phyloP scores from a whole-genome alignment of 352 stramenopile species.

The Phytophthora fragariae region DNA sequence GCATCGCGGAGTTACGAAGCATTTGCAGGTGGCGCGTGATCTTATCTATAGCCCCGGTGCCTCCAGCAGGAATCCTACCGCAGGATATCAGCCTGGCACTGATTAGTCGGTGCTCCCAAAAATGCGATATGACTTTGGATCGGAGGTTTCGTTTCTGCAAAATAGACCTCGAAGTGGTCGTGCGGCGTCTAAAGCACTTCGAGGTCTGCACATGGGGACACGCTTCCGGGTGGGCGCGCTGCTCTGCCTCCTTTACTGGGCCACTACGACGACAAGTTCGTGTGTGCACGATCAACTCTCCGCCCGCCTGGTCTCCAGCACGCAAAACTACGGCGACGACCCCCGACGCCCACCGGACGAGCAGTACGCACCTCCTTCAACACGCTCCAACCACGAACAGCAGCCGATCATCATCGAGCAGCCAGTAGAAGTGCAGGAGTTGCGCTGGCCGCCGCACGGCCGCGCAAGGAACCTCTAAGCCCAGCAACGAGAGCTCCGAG shows the following conservation, averaged over 20 bases:
- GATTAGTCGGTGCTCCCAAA: too few species aligned
- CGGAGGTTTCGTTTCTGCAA: too few species aligned
- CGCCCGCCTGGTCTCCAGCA: conserved; percentile 19
- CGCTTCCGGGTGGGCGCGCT: background rate
- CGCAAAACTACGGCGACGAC: conserved; percentile 30
- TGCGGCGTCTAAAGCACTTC: too few species aligned
- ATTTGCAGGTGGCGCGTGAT: too few species aligned
- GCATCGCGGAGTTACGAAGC: too few species aligned
- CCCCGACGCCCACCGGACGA: conserved; percentile 20
- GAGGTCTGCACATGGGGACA: background rate
- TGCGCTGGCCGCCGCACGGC: too few species aligned
- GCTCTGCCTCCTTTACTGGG: background rate
- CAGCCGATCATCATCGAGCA: conserved; percentile 26
- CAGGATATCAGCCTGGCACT: too few species aligned
- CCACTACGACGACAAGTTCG: background rate
- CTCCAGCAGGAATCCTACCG: too few species aligned
- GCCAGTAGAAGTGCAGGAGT: conserved; percentile 2
- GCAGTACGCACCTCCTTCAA: background rate
- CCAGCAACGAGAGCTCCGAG: background rate
- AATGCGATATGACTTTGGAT: too few species aligned
- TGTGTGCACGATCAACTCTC: conserved; percentile 33
- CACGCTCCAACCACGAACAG: background rate
- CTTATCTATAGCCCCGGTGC: too few species aligned
- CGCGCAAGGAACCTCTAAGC: too few species aligned
- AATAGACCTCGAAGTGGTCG: too few species aligned